phyloP scores from a whole-genome alignment of 2,329 filamentous ascomycete species.

The Nothomitra cinnamomea region DNA sequence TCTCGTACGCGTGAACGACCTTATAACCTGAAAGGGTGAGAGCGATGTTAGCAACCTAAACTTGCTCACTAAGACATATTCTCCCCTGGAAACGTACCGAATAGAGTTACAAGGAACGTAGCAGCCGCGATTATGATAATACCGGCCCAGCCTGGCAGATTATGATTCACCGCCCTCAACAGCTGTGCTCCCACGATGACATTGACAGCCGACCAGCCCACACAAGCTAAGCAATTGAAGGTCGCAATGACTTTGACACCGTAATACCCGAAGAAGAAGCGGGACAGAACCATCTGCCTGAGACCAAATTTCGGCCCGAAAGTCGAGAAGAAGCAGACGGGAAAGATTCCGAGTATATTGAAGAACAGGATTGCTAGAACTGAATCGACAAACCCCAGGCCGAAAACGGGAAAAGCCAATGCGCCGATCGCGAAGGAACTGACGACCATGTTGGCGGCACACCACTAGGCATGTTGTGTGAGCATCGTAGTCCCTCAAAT shows the following conservation, averaged over 20 bases:
- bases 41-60: too few species aligned
- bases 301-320: slow-evolving; percentile 60
- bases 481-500: not conserved
- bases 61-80: too few species aligned
- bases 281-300: slow-evolving; percentile 64
- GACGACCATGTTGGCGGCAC: slow-evolving; percentile 63
- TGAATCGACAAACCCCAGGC: slow-evolving; percentile 55
- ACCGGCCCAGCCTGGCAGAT: slow-evolving; percentile 55
- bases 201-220: slow-evolving; percentile 65
- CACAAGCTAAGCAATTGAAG: slow-evolving; percentile 52
- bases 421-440: slow-evolving; percentile 62
- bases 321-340: slow-evolving; percentile 61
- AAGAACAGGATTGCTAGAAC: slow-evolving; percentile 58
- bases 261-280: slow-evolving; percentile 61
- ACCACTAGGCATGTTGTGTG: slow-evolving; percentile 35
- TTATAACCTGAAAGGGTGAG: slow-evolving; percentile 37
- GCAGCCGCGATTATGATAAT: slow-evolving; percentile 55
- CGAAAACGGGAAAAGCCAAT: slow-evolving; percentile 49
- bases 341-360: slow-evolving; percentile 54
- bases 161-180: slow-evolving; percentile 51
- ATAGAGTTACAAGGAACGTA: slow-evolving; percentile 53
- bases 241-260: slow-evolving; percentile 52
- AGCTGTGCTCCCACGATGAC: slow-evolving; percentile 66
- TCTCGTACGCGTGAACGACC: slow-evolving; percentile 61
- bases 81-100: slow-evolving; percentile 22